Evolutionary conservation across 257 asterid genomes (phyloP), one percentile per base, ranked within the genome.

Genomic region (Penstemon barbatus): DNA sequence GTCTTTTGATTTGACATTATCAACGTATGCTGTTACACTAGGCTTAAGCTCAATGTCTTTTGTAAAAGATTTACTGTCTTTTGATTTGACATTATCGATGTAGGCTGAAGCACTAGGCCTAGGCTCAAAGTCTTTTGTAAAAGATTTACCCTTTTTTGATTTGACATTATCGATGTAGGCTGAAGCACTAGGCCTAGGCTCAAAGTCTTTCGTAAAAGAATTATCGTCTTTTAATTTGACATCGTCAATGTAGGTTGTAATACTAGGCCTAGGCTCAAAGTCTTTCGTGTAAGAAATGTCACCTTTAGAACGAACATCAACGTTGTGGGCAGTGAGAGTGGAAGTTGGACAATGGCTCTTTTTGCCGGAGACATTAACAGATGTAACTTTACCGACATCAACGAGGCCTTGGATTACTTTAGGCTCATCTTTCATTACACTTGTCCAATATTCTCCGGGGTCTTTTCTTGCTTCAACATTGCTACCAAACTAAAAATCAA

Each of bases 11-110:
- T 65, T 48, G 1, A 2, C 42, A 18, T 51, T 62, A 9, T 61
- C 65, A 1, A 8, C 40, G 18, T 77, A 80, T 0, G 43, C 59
- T 42, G 75, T 12, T 1, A 11, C 4, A 36, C 4, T 68, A 2
- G 75, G 78, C 11, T 43, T 63, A 2, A 68, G 74, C 51, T 68
- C 75, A 49, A 77, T 65, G 8, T 69, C 74, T 46, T 59, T 68
- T 1, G 19, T 5, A 6, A 73, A 63, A 41, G 63, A 4, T n/a
- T 46, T 60, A 4, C 19, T 48, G 1, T 49, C 55, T 36, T 62
- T 45, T 5, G 36, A 9, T 10, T 60, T 7, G 4, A 39, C 15
- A 9, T 67, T 51, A 9, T 57, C 60, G 0, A 8, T 36, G 33
- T 75, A 79, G 36, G 43, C 36, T 12, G 72, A 19, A 3, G 18